Base-by-base conservation (phyloP, 495 filamentous ascomycete species). In the Aspergillus wentii region DNA sequence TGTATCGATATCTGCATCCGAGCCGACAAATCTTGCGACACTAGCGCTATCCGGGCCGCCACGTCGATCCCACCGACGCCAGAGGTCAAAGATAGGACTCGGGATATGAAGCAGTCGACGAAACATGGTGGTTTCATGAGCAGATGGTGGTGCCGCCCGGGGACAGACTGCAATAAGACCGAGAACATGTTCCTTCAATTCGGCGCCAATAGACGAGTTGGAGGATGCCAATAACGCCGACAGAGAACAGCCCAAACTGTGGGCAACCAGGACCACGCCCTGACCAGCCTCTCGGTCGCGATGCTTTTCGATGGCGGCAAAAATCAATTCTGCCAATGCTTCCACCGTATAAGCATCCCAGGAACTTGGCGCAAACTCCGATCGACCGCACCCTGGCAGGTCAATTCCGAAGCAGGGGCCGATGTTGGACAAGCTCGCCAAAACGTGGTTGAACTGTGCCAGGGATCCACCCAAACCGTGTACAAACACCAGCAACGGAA, bases 321-420 rank as follows among this genome's bases (percentile, higher is more conserved):
- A 78, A 8, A 95, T 64, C 10, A 97, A 65, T 45, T 88, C 81
- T 9, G 76, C 80, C 19, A 97, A 64, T 9, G 83, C 81, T 30
- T 86, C 79, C 6, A 81, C 79, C 0, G 76, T 80, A 52, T 95
- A 97, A 16, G 89, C 84, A 30, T 78, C 70, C 87, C 88, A 94
- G 18, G 69, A 52, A 2, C 67, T 78, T 2, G 80, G 82, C 17
- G 66, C 69, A 60, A 89, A 91, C 9, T 71, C 66, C 6, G 88
- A 95, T 5, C 78, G 62, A 19, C 91, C 91, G 43, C 88, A 95
- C 19, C 91, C 91, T 2, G 91, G 91, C 2, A 95, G 66, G 58
- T 97, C 91, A 40, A 96, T 82, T 4, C 85, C 85, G 11, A 97
- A 76, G 50, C 88, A 94, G n/a, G 90, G 82, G 1, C 85, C 86